Evolutionary conservation across 1,139 yeast genomes (phyloP).

Genomic region (Debaryomyces coudertii): DNA sequence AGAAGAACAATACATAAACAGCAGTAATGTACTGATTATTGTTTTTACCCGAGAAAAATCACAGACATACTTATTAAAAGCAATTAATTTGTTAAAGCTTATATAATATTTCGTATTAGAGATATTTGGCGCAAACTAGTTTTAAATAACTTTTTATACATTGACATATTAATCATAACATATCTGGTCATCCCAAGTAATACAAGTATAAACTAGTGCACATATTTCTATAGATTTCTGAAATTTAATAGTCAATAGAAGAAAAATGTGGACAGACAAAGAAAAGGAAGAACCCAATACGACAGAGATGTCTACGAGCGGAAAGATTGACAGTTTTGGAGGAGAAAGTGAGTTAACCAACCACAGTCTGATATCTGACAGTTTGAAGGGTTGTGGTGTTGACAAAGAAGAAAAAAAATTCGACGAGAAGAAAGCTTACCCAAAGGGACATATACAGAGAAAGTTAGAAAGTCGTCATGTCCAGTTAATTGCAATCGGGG

Average conservation of each 20-base stretch:
- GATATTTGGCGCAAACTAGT: too few species aligned
- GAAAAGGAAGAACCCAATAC: neutral
- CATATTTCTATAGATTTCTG: neutral
- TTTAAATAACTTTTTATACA: too few species aligned
- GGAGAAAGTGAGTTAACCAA: neutral
- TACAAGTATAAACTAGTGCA: neutral
- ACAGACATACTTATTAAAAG: neutral
- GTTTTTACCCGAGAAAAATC: neutral
- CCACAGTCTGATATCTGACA: slow-evolving; percentile 2
- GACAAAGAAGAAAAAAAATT: neutral
- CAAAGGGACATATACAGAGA: slow-evolving; percentile 11
- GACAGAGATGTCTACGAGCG: neutral
- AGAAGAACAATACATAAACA: neutral
- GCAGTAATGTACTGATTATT: neutral
- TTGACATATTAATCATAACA: neutral
- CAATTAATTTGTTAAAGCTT: neutral
- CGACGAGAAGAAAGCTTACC: neutral
- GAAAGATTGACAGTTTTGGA: slow-evolving; percentile 1
- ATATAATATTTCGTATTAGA: neutral
- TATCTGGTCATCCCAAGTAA: neutral
- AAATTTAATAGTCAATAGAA: neutral
- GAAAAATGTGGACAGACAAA: slow-evolving; percentile 1
- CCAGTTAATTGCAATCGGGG: slow-evolving; percentile 37
- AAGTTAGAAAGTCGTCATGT: slow-evolving; percentile 28
- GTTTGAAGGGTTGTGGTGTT: neutral